phyloP scores from a whole-genome alignment of 1,139 yeast genomes.

The Magnusiomyces tetraspermus region DNA sequence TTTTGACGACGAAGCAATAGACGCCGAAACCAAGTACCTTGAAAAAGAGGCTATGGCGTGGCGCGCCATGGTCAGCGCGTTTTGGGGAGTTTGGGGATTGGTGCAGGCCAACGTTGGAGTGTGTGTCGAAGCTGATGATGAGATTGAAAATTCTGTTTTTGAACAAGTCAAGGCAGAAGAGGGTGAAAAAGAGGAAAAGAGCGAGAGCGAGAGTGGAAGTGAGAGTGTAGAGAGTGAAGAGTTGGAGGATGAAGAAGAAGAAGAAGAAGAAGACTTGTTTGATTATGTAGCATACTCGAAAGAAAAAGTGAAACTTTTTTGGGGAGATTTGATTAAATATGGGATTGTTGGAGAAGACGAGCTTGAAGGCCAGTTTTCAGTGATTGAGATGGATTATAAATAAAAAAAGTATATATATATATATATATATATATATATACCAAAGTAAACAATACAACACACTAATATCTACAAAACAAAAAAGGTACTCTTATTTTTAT shows the following conservation, averaged over 20 bases:
- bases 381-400: constrained; percentile 10
- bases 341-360: constrained; percentile 38
- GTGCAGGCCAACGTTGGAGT: constrained; percentile 48
- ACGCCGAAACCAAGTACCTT: constrained; percentile 48
- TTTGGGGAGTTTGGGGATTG: constrained; percentile 90
- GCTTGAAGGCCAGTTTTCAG: constrained; percentile 23
- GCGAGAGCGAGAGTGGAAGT: too few relatives aligned
- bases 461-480: neutral
- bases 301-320: constrained; percentile 61
- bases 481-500: neutral
- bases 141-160: too few relatives aligned
- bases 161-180: too few relatives aligned
- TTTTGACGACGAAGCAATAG: constrained; percentile 34
- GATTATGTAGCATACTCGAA: constrained; percentile 68
- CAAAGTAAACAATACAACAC: neutral
- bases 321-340: constrained; percentile 65
- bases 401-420: neutral
- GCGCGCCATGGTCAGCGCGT: constrained; percentile 71
- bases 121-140: too few relatives aligned
- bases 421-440: neutral
- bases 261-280: constrained; percentile 56
- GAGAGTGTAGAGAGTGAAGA: too few relatives aligned
- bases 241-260: constrained; percentile 29
- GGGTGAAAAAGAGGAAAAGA: too few relatives aligned
- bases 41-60: constrained; percentile 62